Evolutionary conservation across 306 rosid species (phyloP).

Genomic region (Malus sieversii): DNA sequence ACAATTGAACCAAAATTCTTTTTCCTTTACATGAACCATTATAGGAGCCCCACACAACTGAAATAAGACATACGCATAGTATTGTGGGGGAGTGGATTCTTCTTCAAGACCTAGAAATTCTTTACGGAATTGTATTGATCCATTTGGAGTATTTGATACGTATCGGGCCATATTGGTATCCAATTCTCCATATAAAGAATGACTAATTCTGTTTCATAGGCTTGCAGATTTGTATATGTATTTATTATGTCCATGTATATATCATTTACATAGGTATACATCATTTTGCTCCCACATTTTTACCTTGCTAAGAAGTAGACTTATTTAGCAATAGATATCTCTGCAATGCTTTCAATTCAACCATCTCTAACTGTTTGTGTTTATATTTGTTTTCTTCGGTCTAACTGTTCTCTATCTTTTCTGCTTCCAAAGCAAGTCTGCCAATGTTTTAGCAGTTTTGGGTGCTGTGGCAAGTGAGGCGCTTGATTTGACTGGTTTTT

Average conservation of each 20-base stretch:
- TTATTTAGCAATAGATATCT: neutral
- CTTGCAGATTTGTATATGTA: neutral
- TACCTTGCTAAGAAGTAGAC: neutral
- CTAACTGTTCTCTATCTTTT: conserved; percentile 31
- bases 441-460: conserved; percentile 89
- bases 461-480: conserved; percentile 92
- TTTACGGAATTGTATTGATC: neutral
- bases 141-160: neutral
- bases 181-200: neutral
- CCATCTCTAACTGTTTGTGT: neutral
- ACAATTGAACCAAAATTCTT: neutral
- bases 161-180: neutral
- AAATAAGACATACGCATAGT: neutral
- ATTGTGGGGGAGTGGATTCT: neutral
- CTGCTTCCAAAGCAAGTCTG: conserved; percentile 74
- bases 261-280: neutral
- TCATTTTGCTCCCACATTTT: neutral
- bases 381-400: conserved; percentile 1
- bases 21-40: neutral
- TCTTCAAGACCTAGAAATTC: neutral
- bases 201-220: neutral
- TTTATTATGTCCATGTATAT: neutral
- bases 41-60: neutral
- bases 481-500: conserved; percentile 80
- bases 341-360: neutral